Conservation (phyloP, 2,329 filamentous ascomycete species). For the Talaromyces sp. region DNA sequence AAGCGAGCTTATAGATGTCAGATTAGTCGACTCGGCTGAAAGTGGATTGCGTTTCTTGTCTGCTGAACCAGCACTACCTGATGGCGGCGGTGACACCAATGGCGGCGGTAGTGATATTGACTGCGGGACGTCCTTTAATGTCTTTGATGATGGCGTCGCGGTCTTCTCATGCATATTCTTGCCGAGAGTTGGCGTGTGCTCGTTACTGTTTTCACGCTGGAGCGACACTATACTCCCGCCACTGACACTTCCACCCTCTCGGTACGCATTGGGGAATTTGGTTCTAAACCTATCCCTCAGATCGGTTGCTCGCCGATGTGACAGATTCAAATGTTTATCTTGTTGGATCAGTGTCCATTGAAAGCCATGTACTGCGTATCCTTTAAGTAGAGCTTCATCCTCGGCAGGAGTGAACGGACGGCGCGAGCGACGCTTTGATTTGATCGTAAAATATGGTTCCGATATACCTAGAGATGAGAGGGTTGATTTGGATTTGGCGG, state of each 20-base stretch:
- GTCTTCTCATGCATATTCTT: background rate
- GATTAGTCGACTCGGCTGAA: background rate
- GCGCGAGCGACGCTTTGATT: conserved; percentile 53
- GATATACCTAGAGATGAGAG: conserved; percentile 48
- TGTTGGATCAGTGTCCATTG: conserved; percentile 61
- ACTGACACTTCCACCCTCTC: conserved; percentile 43
- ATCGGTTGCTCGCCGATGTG: conserved; percentile 56
- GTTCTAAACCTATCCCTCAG: conserved; percentile 62
- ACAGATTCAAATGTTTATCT: conserved; percentile 53
- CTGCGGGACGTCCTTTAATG: background rate
- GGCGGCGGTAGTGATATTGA: conserved; percentile 8
- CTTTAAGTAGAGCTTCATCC: conserved; percentile 58
- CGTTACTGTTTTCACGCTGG: conserved; percentile 3
- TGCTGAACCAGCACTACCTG: background rate
- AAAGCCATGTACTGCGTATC: conserved; percentile 59
- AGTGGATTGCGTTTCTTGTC: conserved; percentile 8
- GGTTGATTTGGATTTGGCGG: conserved; percentile 34
- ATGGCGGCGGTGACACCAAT: conserved; percentile 26
- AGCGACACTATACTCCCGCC: conserved; percentile 30
- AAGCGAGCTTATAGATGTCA: conserved; percentile 18
- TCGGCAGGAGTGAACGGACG: conserved; percentile 57
- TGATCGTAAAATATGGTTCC: conserved; percentile 47
- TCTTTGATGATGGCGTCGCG: background rate
- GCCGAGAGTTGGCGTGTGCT: background rate
- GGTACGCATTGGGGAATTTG: conserved; percentile 58